Evolutionary conservation across 352 stramenopile genomes (phyloP), one percentile per base, ranked within the genome.

Genomic region (Pythium brachiatum): DNA sequence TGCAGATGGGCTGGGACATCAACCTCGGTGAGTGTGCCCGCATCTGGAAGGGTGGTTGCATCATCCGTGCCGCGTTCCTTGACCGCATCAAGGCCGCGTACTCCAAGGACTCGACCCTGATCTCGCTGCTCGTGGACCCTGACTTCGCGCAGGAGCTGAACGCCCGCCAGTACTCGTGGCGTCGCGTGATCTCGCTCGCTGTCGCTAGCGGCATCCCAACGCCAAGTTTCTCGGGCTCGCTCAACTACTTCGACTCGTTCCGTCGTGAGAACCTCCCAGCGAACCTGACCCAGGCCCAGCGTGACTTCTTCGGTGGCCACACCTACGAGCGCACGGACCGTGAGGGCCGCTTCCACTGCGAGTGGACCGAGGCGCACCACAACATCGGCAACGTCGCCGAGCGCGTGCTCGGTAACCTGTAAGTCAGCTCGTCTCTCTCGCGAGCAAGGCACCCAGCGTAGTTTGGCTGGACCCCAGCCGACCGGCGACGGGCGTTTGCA

Each of bases 41-140:
- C 61, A 99, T 99, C 89, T 99, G 97, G 97, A 98, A 98, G 75
- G 97, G 97, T 61, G 97, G 97, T 47, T 99, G 97, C 86, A 99
- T 99, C 76, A 99, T 99, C 70, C 95, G 97, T 59, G 97, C 97
- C 23, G 86, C 82, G 38, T 96, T 99, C 66, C 81, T 99, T 26
- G 94, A 99, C 81, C 92, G 97, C 74, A 99, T 99, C 79, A 97
- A 97, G 73, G 73, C 81, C 52, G 97, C 97, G 21, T 97, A 99
- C 74, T 60, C 73, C 47, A 90, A 90, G 62, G 88, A 99, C 76
- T 57, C 85, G n/a, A 75, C 85, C 27, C 85, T 99, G 32, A 86
- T 95, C 65, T 99, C 97, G 68, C 80, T 99, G 39, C 83, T 99
- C n/a, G 79, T 99, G 46, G 97, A 99, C 79, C 92, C 96, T 11